Percentiles rank a stretch among this genome's conserved stretches.
These are phyloP conservation scores for Abrus pulchellus DNA, from an alignment of 306 rosid species.

Conservation along the genomic window DNA sequence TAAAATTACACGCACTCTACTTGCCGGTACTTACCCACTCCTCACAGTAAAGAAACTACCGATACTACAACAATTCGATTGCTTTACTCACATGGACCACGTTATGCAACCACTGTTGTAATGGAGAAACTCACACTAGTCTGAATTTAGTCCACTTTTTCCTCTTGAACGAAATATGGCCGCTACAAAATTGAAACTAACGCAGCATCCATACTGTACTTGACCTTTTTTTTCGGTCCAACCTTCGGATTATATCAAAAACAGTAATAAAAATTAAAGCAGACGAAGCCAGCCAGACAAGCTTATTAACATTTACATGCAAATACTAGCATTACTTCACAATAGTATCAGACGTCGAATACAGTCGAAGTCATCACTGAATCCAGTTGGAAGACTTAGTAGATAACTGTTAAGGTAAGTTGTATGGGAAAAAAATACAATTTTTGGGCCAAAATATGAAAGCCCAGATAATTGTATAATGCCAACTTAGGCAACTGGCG, in stretches of 20 bases:
- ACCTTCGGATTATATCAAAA: constrained; percentile 11
- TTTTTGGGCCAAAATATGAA: constrained; percentile 51
- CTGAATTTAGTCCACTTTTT: not conserved
- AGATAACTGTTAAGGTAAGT: constrained; percentile 51
- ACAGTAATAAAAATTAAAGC: constrained; percentile 10
- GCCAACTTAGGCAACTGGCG: constrained; percentile 89
- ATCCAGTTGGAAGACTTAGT: constrained; percentile 60
- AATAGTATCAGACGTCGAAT: constrained; percentile 57
- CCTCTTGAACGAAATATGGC: not conserved
- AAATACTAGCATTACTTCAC: constrained; percentile 66
- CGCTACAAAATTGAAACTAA: not conserved
- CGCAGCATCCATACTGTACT: constrained; percentile 13
- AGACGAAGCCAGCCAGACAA: constrained; percentile 46
- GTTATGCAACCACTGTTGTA: not conserved
- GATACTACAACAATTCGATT: not conserved
- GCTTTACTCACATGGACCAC: constrained; percentile 37
- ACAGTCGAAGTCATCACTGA: constrained; percentile 57
- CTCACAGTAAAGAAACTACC: not conserved
- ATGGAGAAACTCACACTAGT: constrained; percentile 19
- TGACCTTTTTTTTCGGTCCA: not conserved
- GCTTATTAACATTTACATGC: constrained; percentile 77
- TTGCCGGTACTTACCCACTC: too few species aligned
- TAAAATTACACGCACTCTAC: not conserved
- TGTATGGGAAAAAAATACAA: constrained; percentile 54
- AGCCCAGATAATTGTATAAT: constrained; percentile 56